A percentile compares a stretch with the other conserved stretches of the same genome.
phyloP scores from a whole-genome alignment of 1,139 yeast genomes.

The Debaryomyces nepalensis region DNA sequence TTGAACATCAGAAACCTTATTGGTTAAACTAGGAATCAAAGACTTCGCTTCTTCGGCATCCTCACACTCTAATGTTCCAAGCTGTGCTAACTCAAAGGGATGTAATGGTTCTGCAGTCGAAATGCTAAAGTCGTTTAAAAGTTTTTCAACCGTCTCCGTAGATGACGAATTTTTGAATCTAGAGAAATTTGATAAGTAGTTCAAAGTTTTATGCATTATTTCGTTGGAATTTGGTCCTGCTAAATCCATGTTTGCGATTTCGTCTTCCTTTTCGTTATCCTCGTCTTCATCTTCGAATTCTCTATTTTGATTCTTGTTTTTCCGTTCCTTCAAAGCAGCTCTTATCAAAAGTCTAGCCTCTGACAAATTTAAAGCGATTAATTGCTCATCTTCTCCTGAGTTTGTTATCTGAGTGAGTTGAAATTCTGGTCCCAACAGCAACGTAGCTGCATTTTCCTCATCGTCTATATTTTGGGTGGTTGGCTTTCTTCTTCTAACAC shows the following conservation, averaged over 20 bases:
- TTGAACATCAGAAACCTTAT: slow-evolving; percentile 84
- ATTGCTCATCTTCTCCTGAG: slow-evolving; percentile 73
- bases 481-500: slow-evolving; percentile 70
- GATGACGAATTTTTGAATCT: slow-evolving; percentile 92
- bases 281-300: slow-evolving; percentile 42
- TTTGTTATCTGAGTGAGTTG: slow-evolving; percentile 80
- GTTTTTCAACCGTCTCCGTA: slow-evolving; percentile 89
- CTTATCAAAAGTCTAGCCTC: slow-evolving; percentile 90
- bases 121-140: slow-evolving; percentile 70
- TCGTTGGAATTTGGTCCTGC: slow-evolving; percentile 65
- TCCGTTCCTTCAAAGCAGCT: slow-evolving; percentile 85
- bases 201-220: slow-evolving; percentile 89
- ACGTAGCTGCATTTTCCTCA: slow-evolving; percentile 87
- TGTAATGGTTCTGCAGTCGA: slow-evolving; percentile 67
- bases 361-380: slow-evolving; percentile 83
- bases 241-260: slow-evolving; percentile 68
- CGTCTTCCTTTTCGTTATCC: slow-evolving; percentile 59
- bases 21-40: slow-evolving; percentile 81
- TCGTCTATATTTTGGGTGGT: slow-evolving; percentile 68
- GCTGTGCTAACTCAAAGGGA: slow-evolving; percentile 95
- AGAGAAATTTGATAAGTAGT: slow-evolving; percentile 82
- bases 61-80: slow-evolving; percentile 92
- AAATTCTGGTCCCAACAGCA: slow-evolving; percentile 92
- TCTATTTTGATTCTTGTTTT: slow-evolving; percentile 31
- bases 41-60: slow-evolving; percentile 98